Conservation (phyloP, 129 eudicot species). For the Tagetes patula region DNA sequence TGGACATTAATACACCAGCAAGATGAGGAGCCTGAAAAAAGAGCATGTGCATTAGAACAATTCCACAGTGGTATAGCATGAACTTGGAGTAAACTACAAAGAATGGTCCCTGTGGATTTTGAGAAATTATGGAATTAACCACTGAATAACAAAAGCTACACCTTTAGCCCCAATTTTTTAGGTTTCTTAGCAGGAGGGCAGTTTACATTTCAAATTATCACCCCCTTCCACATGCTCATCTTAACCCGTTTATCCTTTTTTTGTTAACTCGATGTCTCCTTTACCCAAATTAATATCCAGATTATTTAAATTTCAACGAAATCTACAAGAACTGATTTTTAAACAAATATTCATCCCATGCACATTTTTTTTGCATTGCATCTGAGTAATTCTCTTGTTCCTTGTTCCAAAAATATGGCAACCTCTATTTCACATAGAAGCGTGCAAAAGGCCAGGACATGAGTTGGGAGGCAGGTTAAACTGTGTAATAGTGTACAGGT, state of each 20-base stretch:
- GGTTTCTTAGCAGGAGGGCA: neutral
- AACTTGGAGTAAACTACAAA: neutral
- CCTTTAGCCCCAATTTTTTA: neutral
- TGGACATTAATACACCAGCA: conserved; percentile 91
- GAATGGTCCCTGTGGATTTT: neutral
- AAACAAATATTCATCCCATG: neutral
- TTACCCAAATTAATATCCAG: neutral
- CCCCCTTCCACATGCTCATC: neutral
- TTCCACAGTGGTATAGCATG: neutral
- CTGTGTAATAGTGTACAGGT: neutral
- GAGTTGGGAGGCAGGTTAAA: neutral
- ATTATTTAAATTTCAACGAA: neutral
- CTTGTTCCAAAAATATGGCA: neutral
- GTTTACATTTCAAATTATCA: neutral
- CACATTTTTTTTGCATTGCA: neutral
- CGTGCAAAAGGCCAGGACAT: neutral
- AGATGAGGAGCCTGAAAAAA: conserved; percentile 81
- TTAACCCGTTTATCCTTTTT: neutral
- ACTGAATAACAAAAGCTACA: neutral
- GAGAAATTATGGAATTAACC: neutral
- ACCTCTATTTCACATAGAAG: neutral
- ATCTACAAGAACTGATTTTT: neutral
- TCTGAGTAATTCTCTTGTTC: neutral
- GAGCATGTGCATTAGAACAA: conserved; percentile 7
- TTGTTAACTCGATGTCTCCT: neutral